Percentiles rank a stretch among this genome's conserved stretches.
phyloP scores from a whole-genome alignment of 2,329 filamentous ascomycete genomes.

The Paecilomyces variotii region DNA sequence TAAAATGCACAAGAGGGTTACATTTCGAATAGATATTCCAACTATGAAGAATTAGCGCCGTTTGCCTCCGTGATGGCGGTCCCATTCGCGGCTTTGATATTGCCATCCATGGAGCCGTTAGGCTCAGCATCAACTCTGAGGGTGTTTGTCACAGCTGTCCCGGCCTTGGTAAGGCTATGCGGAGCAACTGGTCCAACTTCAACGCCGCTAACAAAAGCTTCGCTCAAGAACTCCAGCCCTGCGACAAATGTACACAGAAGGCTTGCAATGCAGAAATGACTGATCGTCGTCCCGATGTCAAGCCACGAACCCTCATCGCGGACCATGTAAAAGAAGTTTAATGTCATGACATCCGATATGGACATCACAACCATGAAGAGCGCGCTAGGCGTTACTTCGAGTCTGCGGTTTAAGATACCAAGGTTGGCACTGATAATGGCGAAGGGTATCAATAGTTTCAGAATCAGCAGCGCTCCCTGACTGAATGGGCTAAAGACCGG shows the following conservation, averaged over 20 bases:
- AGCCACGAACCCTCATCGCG: slow-evolving; percentile 95
- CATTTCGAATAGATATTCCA: neutral
- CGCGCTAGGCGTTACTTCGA: slow-evolving; percentile 78
- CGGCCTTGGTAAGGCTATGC: neutral
- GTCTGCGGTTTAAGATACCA: slow-evolving; percentile 77
- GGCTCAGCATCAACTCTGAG: neutral
- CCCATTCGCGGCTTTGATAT: neutral
- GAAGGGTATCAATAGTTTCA: slow-evolving; percentile 92
- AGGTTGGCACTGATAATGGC: slow-evolving; percentile 85
- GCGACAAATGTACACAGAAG: slow-evolving; percentile 85
- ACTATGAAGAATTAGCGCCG: neutral
- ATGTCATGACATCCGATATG: slow-evolving; percentile 79
- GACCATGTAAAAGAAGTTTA: slow-evolving; percentile 97
- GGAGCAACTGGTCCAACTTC: slow-evolving; percentile 39
- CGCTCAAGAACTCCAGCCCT: slow-evolving; percentile 75
- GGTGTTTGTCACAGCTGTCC: neutral
- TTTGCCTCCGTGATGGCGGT: neutral
- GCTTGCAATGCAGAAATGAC: slow-evolving; percentile 89
- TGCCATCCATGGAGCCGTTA: neutral
- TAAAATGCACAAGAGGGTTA: neutral
- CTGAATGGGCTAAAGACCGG: slow-evolving; percentile 91
- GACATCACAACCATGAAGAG: slow-evolving; percentile 94
- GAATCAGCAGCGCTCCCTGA: slow-evolving; percentile 74
- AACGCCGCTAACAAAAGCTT: slow-evolving; percentile 71
- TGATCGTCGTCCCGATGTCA: slow-evolving; percentile 95